Conservation (phyloP, 2,329 filamentous ascomycete genomes). For the Reticulascus tulasneorum region DNA sequence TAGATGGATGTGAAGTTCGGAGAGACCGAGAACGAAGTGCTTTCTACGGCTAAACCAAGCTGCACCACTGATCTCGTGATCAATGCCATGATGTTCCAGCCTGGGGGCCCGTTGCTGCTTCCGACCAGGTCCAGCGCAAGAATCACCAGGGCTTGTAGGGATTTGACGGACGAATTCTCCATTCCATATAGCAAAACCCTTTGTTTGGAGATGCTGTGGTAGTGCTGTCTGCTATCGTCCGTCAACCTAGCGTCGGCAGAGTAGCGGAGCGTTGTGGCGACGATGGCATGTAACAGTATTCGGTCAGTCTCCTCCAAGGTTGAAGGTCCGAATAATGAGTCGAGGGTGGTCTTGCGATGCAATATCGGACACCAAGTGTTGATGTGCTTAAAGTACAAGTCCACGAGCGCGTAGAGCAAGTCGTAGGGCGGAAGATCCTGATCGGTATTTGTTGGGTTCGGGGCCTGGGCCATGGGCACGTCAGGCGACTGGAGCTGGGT, state of each 20-base stretch:
- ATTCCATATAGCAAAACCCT: conserved; percentile 83
- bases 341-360: conserved; percentile 77
- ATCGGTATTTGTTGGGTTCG: conserved; percentile 47
- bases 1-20: conserved; percentile 84
- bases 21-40: conserved; percentile 72
- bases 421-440: conserved; percentile 72
- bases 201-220: conserved; percentile 78
- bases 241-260: conserved; percentile 74
- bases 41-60: conserved; percentile 78
- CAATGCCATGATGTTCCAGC: conserved; percentile 86
- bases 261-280: conserved; percentile 81
- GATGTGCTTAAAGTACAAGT: conserved; percentile 75
- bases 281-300: conserved; percentile 81
- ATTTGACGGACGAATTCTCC: conserved; percentile 85
- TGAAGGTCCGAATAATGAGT: conserved; percentile 74
- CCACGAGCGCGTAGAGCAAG: conserved; percentile 66
- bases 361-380: conserved; percentile 87
- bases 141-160: conserved; percentile 82
- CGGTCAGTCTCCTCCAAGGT: conserved; percentile 76
- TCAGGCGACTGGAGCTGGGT: conserved; percentile 53
- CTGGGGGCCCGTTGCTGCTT: conserved; percentile 82
- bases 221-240: conserved; percentile 67
- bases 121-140: conserved; percentile 81
- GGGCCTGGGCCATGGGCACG: conserved; percentile 48
- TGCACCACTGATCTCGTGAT: conserved; percentile 88